Conservation (phyloP, 371 early-diverging fungal species). For the Syncephalastrum racemosum region DNA sequence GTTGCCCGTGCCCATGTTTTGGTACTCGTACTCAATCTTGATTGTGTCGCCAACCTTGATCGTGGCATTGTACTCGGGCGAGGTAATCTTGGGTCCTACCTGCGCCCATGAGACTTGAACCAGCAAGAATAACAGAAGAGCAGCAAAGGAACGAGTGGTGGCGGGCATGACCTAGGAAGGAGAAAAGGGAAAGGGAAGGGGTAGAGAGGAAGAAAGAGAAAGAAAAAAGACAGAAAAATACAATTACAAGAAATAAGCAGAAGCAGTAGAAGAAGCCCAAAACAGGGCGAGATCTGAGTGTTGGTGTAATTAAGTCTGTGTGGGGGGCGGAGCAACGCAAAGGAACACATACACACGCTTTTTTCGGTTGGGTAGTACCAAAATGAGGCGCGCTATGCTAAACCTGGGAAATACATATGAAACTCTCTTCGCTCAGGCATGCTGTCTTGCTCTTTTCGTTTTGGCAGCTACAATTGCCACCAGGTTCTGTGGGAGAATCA, state of each 20-base stretch:
- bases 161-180: background rate
- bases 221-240: conserved; percentile 1
- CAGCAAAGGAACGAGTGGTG: conserved; percentile 3
- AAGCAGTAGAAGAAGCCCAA: too few relatives aligned
- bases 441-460: too few relatives aligned
- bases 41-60: conserved; percentile 28
- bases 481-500: too few relatives aligned
- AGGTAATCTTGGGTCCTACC: conserved; percentile 29
- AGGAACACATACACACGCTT: background rate
- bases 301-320: background rate
- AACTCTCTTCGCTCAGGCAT: background rate
- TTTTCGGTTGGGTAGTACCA: background rate
- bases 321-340: conserved; percentile 1
- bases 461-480: too few relatives aligned
- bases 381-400: background rate
- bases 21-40: conserved; percentile 32
- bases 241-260: background rate
- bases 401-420: conserved; percentile 11
- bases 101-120: conserved; percentile 24
- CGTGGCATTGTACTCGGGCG: conserved; percentile 30
- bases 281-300: conserved; percentile 3
- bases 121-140: conserved; percentile 1
- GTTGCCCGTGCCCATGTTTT: conserved; percentile 39
- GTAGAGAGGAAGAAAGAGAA: conserved; percentile 6
- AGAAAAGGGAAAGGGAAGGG: conserved; percentile 3